Conservation (phyloP, 768 basidiomycete species). For the Flagelloscypha sp. region DNA sequence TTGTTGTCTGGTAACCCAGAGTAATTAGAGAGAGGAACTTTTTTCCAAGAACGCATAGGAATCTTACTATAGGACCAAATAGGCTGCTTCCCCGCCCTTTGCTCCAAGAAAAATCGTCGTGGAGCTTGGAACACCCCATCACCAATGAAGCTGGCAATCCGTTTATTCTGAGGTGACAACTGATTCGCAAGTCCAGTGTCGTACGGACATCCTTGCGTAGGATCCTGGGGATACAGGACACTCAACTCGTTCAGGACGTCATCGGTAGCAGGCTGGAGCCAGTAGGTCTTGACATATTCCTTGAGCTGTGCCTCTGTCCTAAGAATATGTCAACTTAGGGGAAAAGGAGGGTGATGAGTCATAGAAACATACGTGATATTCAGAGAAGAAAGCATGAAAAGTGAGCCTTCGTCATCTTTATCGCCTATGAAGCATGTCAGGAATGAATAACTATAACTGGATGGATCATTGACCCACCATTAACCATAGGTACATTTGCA, state of each 20-base stretch:
- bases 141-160: constrained; percentile 41
- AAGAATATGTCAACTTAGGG: background rate
- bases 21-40: background rate
- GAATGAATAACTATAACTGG: background rate
- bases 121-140: constrained; percentile 45
- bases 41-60: background rate
- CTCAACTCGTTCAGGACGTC: constrained; percentile 19
- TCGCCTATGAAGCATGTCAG: constrained; percentile 19
- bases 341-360: background rate
- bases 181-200: constrained; percentile 36
- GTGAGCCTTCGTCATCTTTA: constrained; percentile 37
- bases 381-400: constrained; percentile 16
- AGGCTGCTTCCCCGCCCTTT: constrained; percentile 27
- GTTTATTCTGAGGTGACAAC: constrained; percentile 41
- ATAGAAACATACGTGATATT: constrained; percentile 19
- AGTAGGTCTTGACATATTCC: constrained; percentile 22
- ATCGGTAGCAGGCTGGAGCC: constrained; percentile 18
- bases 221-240: constrained; percentile 29
- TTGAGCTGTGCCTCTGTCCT: constrained; percentile 19
- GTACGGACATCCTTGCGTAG: constrained; percentile 44
- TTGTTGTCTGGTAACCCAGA: constrained; percentile 30
- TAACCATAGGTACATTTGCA: constrained; percentile 38
- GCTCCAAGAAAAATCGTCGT: constrained; percentile 35
- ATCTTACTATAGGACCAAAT: constrained; percentile 36
- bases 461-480: constrained; percentile 13